phyloP scores from a whole-genome alignment of 768 basidiomycete species.

The Mycena pura region DNA sequence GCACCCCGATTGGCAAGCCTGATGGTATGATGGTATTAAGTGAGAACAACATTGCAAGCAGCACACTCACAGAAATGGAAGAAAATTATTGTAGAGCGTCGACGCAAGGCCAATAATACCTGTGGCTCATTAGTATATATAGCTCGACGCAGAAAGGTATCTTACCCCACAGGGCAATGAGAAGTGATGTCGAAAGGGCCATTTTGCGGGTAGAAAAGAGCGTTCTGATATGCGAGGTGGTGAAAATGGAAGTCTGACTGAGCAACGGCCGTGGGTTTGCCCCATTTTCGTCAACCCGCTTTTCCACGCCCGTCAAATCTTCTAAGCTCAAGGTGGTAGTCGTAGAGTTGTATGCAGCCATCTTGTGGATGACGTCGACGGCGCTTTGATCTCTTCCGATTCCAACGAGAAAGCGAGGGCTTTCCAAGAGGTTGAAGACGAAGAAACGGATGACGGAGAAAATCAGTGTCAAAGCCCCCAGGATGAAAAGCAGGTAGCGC shows the following conservation, averaged over 20 bases:
- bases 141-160: neutral
- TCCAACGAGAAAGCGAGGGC: slow-evolving; percentile 76
- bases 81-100: slow-evolving; percentile 49
- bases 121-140: slow-evolving; percentile 31
- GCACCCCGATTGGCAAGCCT: slow-evolving; percentile 73
- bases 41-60: neutral
- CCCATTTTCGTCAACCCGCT: slow-evolving; percentile 25
- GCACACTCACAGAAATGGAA: slow-evolving; percentile 26
- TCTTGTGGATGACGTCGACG: slow-evolving; percentile 63
- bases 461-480: slow-evolving; percentile 74
- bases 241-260: slow-evolving; percentile 26
- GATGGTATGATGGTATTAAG: slow-evolving; percentile 27
- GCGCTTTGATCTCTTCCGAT: slow-evolving; percentile 68
- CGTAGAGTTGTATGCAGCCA: slow-evolving; percentile 67
- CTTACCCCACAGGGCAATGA: slow-evolving; percentile 62
- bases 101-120: slow-evolving; percentile 81
- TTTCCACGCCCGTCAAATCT: slow-evolving; percentile 44
- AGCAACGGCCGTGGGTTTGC: slow-evolving; percentile 47
- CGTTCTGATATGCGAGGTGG: slow-evolving; percentile 46
- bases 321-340: slow-evolving; percentile 56
- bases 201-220: slow-evolving; percentile 58
- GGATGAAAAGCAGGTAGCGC: slow-evolving; percentile 76
- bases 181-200: slow-evolving; percentile 55
- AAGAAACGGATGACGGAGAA: slow-evolving; percentile 70
- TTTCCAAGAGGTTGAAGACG: slow-evolving; percentile 70